A percentile compares a stretch with the other conserved stretches of the same genome.
Evolutionary conservation across 2,329 filamentous ascomycete species (phyloP).

Genomic region (Aschersonia sp.): DNA sequence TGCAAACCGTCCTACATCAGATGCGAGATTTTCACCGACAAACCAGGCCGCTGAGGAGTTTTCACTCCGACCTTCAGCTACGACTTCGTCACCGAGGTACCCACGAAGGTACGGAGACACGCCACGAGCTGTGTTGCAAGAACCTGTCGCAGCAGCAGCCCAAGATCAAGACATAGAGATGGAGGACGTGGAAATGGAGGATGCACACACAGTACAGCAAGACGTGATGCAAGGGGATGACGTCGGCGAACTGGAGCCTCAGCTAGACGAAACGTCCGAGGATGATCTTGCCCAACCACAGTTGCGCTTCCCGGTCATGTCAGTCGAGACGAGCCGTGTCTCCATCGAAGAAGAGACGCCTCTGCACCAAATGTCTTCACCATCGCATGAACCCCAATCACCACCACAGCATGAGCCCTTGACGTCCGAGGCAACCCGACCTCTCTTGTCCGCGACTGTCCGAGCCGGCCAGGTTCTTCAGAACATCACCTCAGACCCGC

Average conservation of each 20-base stretch:
- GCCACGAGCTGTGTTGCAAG: neutral
- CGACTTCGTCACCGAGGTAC: slow-evolving; percentile 2
- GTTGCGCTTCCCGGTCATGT: too few relatives aligned
- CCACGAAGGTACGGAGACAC: slow-evolving; percentile 1
- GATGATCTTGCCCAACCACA: too few relatives aligned
- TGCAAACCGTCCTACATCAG: too few relatives aligned
- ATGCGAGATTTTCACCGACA: too few relatives aligned
- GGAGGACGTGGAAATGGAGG: slow-evolving; percentile 3
- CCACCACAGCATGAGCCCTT: slow-evolving; percentile 11
- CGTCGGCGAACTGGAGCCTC: neutral
- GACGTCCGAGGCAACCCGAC: slow-evolving; percentile 21
- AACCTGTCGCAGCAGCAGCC: neutral
- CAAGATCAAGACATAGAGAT: slow-evolving; percentile 5
- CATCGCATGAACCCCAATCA: slow-evolving; percentile 3
- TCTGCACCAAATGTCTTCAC: slow-evolving; percentile 22
- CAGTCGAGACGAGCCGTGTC: neutral
- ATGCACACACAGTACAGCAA: neutral
- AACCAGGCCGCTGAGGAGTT: neutral
- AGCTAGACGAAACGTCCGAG: too few relatives aligned
- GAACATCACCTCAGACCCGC: slow-evolving; percentile 43
- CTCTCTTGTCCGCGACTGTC: slow-evolving; percentile 42
- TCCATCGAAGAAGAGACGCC: slow-evolving; percentile 12
- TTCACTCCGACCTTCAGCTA: neutral
- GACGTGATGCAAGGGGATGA: neutral
- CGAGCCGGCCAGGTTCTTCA: slow-evolving; percentile 41